These are phyloP conservation scores for Penicillium chermesinum DNA, from an alignment of 495 filamentous ascomycete species.

Conservation along the genomic window DNA sequence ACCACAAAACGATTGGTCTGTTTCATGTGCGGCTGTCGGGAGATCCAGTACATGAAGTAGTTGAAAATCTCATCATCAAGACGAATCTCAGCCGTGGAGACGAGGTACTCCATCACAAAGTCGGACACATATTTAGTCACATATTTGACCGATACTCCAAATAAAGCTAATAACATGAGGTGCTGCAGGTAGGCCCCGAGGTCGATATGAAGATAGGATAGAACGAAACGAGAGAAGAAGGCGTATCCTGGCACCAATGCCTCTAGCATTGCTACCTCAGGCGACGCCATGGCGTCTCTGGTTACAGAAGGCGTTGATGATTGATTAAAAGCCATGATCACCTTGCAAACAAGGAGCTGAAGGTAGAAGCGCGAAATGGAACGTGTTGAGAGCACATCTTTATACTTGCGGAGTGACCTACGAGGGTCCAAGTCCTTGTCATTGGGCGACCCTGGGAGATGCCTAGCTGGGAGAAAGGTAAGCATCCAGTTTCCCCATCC, in stretches of 20 bases:
- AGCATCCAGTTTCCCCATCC: not conserved
- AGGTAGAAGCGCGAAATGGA: not conserved
- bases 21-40: conserved; percentile 54
- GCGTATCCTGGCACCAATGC: conserved; percentile 70
- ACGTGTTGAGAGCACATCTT: not conserved
- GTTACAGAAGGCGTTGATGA: conserved; percentile 19
- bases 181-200: conserved; percentile 64
- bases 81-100: conserved; percentile 58
- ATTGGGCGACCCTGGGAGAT: conserved; percentile 1
- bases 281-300: conserved; percentile 8
- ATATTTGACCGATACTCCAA: conserved; percentile 50
- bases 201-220: conserved; percentile 62
- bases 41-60: conserved; percentile 66
- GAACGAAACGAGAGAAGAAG: conserved; percentile 53
- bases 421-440: not conserved
- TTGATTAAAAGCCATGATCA: conserved; percentile 22
- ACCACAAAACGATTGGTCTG: conserved; percentile 56
- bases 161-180: conserved; percentile 44
- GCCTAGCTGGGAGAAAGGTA: not conserved
- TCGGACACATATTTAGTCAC: conserved; percentile 38
- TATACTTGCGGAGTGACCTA: not conserved
- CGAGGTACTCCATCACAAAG: conserved; percentile 25
- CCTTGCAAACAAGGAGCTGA: not conserved
- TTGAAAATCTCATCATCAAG: conserved; percentile 65
- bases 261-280: conserved; percentile 55